phyloP scores from a whole-genome alignment of 2,329 filamentous ascomycete genomes.

The Cercospora sesami region DNA sequence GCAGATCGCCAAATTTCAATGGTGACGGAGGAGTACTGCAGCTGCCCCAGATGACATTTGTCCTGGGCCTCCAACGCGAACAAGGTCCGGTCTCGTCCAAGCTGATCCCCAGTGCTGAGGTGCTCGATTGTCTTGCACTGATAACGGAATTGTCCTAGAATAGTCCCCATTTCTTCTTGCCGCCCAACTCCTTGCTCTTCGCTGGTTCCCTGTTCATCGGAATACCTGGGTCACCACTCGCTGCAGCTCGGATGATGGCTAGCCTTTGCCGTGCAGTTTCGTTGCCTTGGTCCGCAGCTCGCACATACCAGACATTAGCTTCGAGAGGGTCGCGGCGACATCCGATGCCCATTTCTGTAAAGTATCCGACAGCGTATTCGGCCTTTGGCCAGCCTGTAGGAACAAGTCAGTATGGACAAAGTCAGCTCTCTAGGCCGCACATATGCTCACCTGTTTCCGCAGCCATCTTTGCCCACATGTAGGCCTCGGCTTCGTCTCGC shows the following conservation, averaged over 20 bases:
- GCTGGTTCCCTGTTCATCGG: constrained; percentile 40
- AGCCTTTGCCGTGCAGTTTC: constrained; percentile 85
- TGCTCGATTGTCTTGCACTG: neutral
- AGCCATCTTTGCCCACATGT: constrained; percentile 88
- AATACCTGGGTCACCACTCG: constrained; percentile 56
- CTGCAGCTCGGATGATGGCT: constrained; percentile 80
- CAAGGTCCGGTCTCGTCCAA: neutral
- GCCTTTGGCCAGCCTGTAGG: constrained; percentile 63
- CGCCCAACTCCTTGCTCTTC: constrained; percentile 35
- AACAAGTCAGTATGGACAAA: constrained; percentile 16
- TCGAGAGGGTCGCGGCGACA: constrained; percentile 92
- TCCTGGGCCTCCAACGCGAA: neutral
- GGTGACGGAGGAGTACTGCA: neutral
- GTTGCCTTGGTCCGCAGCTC: constrained; percentile 87
- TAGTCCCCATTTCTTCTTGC: constrained; percentile 15
- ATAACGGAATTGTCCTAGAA: constrained; percentile 6
- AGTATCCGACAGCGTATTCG: constrained; percentile 95
- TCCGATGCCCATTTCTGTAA: constrained; percentile 97
- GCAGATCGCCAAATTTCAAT: neutral
- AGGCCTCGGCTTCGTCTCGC: constrained; percentile 93
- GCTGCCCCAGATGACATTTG: neutral
- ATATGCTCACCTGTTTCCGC: constrained; percentile 75
- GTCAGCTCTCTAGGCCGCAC: constrained; percentile 8
- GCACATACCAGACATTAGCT: constrained; percentile 98
- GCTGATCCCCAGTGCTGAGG: neutral